Evolutionary conservation across 2,329 filamentous ascomycete genomes (phyloP).

Genomic region (Calonectria pauciramosa): DNA sequence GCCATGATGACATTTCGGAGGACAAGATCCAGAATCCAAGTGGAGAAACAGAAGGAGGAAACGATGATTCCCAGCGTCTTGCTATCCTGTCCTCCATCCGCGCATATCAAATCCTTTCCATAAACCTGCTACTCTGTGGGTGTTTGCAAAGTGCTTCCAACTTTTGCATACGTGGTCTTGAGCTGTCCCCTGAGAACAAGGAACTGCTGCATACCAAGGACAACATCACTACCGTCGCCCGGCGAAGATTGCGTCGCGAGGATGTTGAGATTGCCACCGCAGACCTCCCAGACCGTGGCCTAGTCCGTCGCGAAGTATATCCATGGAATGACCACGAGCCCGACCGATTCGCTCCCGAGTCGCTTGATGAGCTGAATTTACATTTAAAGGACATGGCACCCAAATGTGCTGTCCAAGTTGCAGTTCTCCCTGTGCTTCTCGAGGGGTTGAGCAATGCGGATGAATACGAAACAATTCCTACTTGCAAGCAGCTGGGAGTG

Average conservation of each 20-base stretch:
- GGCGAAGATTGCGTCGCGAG: constrained; percentile 61
- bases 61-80: constrained; percentile 55
- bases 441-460: constrained; percentile 66
- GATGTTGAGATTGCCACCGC: constrained; percentile 59
- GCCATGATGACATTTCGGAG: constrained; percentile 57
- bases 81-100: constrained; percentile 66
- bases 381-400: constrained; percentile 79
- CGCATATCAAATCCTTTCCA: constrained; percentile 70
- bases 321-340: constrained; percentile 78
- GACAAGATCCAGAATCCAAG: constrained; percentile 51
- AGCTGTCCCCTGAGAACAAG: constrained; percentile 65
- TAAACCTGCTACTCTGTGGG: constrained; percentile 73
- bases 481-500: constrained; percentile 85
- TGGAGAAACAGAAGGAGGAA: constrained; percentile 50
- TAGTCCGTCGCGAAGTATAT: constrained; percentile 79
- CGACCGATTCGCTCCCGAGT: constrained; percentile 78
- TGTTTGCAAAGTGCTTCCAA: constrained; percentile 77
- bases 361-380: constrained; percentile 79
- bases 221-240: constrained; percentile 67
- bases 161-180: constrained; percentile 75
- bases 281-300: constrained; percentile 76
- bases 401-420: constrained; percentile 83
- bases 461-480: constrained; percentile 64
- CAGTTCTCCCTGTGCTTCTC: constrained; percentile 80
- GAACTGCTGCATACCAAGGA: constrained; percentile 68